Evolutionary conservation across 208 protist species (phyloP).

Genomic region (Wallacemonas collosoma): DNA sequence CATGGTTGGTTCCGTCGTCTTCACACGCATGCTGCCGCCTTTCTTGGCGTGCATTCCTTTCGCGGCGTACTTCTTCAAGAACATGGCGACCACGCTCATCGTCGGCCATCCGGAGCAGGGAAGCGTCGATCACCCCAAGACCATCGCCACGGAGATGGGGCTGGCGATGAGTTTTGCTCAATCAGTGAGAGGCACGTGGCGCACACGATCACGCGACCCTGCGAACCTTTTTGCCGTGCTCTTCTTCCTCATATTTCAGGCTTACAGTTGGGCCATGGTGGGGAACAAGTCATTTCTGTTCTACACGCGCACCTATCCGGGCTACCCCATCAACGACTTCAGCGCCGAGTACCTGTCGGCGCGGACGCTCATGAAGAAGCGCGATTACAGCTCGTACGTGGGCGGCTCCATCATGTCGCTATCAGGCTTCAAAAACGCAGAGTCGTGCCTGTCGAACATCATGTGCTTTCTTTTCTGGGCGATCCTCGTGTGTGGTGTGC

Average conservation of each 20-base stretch:
- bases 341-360: constrained; percentile 7
- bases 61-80: constrained; percentile 66
- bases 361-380: background rate
- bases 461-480: constrained; percentile 33
- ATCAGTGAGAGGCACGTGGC: constrained; percentile 58
- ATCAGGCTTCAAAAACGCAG: background rate
- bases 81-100: constrained; percentile 51
- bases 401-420: constrained; percentile 8
- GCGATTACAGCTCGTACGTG: constrained; percentile 6
- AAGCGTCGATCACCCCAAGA: constrained; percentile 23
- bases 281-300: constrained; percentile 46
- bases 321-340: background rate
- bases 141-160: constrained; percentile 27
- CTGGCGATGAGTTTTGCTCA: constrained; percentile 49
- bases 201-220: constrained; percentile 61
- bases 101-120: constrained; percentile 51
- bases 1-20: constrained; percentile 29
- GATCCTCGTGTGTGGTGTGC: constrained; percentile 27
- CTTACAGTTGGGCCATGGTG: constrained; percentile 49
- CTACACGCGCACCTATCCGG: background rate
- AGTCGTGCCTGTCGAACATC: constrained; percentile 14
- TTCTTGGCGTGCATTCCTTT: constrained; percentile 48
- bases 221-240: constrained; percentile 46
- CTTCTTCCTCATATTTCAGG: constrained; percentile 47
- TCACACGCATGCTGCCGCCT: constrained; percentile 52